These are phyloP conservation scores for Phialophora expanda DNA, from an alignment of 2,329 filamentous ascomycete species.

Conservation along the genomic window DNA sequence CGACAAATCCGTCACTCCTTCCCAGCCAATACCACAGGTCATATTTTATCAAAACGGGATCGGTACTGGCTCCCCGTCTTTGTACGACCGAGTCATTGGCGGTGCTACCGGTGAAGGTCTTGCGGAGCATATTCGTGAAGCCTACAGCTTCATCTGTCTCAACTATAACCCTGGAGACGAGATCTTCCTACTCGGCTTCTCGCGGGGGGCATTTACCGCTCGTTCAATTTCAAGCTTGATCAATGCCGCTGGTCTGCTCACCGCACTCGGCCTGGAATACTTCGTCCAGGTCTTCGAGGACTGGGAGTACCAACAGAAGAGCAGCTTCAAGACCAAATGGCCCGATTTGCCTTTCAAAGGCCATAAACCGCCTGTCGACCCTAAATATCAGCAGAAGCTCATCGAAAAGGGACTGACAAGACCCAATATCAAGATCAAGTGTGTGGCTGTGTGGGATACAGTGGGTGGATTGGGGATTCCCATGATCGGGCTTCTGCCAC, in stretches of 20 bases:
- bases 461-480: slow-evolving; percentile 45
- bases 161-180: slow-evolving; percentile 47
- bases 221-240: slow-evolving; percentile 47
- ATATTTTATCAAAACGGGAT: slow-evolving; percentile 46
- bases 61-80: slow-evolving; percentile 40
- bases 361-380: slow-evolving; percentile 35
- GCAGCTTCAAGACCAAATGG: slow-evolving; percentile 35
- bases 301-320: slow-evolving; percentile 39
- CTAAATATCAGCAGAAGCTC: slow-evolving; percentile 35
- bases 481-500: slow-evolving; percentile 39
- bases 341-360: slow-evolving; percentile 37
- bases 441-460: slow-evolving; percentile 46
- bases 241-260: slow-evolving; percentile 44
- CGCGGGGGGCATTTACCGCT: slow-evolving; percentile 48
- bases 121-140: slow-evolving; percentile 40
- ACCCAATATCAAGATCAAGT: slow-evolving; percentile 40
- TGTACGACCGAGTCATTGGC: slow-evolving; percentile 42
- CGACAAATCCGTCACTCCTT: slow-evolving; percentile 33
- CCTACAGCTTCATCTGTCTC: slow-evolving; percentile 43
- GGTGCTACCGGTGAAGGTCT: slow-evolving; percentile 40
- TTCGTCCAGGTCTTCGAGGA: slow-evolving; percentile 40
- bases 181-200: slow-evolving; percentile 48
- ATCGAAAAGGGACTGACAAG: slow-evolving; percentile 34
- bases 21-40: slow-evolving; percentile 41
- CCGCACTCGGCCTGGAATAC: slow-evolving; percentile 37